These are phyloP conservation scores for Fusarium subtropicale DNA, from an alignment of 2,329 filamentous ascomycete genomes.

Conservation along the genomic window DNA sequence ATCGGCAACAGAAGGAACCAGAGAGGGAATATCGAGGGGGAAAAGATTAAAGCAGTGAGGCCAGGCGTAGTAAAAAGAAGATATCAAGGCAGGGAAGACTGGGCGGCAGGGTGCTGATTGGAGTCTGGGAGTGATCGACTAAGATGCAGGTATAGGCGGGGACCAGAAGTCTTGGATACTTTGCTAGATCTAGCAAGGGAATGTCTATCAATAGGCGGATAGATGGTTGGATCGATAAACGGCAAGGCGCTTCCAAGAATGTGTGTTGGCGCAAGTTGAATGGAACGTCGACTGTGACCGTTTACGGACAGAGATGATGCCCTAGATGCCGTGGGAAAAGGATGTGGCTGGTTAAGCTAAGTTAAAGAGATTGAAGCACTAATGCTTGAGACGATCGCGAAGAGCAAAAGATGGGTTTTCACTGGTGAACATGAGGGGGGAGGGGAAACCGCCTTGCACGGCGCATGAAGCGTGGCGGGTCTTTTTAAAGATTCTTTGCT, in stretches of 20 bases:
- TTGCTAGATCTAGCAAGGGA: constrained; percentile 27
- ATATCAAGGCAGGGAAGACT: constrained; percentile 23
- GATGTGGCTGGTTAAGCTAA: constrained; percentile 33
- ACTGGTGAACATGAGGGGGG: constrained; percentile 37
- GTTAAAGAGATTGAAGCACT: constrained; percentile 21
- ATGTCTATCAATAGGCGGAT: constrained; percentile 13
- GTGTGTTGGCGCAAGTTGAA: constrained; percentile 35
- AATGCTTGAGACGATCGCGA: constrained; percentile 33
- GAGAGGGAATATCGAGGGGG: constrained; percentile 18
- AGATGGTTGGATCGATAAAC: constrained; percentile 32
- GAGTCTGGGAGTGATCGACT: constrained; percentile 37
- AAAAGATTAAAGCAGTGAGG: constrained; percentile 25
- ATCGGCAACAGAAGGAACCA: constrained; percentile 15
- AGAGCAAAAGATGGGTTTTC: constrained; percentile 31
- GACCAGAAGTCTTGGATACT: constrained; percentile 30
- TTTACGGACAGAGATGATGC: constrained; percentile 23
- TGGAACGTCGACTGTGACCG: constrained; percentile 20
- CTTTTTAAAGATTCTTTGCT: constrained; percentile 39
- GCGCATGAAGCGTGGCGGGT: constrained; percentile 45
- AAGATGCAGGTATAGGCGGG: constrained; percentile 29
- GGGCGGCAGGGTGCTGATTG: constrained; percentile 34
- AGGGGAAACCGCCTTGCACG: constrained; percentile 25
- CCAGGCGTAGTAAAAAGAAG: constrained; percentile 30
- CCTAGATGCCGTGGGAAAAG: constrained; percentile 19
- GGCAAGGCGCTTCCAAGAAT: constrained; percentile 31